These are phyloP conservation scores for Rutstroemia sp. DNA, from an alignment of 2,329 filamentous ascomycete species.

Conservation along the genomic window DNA sequence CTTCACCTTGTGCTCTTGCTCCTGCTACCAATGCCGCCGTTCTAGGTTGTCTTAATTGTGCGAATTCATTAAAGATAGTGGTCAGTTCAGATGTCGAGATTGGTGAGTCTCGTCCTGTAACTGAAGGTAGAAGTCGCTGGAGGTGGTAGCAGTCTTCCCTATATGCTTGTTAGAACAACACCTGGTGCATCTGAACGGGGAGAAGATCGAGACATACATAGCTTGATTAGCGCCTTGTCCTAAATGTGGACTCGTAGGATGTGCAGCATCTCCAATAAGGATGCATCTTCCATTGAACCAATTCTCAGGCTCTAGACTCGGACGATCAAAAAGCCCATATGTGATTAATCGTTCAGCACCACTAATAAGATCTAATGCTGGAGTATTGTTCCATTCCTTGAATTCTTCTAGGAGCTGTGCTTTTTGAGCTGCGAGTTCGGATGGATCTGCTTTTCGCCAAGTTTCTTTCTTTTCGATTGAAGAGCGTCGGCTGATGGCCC, in stretches of 20 bases:
- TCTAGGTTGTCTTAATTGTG: slow-evolving; percentile 4
- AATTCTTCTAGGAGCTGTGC: slow-evolving; percentile 1
- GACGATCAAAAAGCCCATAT: slow-evolving; percentile 11
- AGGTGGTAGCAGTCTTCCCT: neutral
- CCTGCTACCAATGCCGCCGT: slow-evolving; percentile 1
- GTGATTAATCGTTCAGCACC: slow-evolving; percentile 6
- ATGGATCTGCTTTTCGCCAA: neutral
- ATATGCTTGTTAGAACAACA: neutral
- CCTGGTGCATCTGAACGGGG: neutral
- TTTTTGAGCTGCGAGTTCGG: neutral
- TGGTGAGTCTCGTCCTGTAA: neutral
- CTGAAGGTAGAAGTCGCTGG: neutral
- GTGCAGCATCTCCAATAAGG: slow-evolving; percentile 49
- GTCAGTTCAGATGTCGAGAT: neutral
- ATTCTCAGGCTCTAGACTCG: slow-evolving; percentile 1
- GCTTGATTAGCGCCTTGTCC: slow-evolving; percentile 15
- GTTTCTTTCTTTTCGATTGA: slow-evolving; percentile 1
- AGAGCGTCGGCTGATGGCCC: slow-evolving; percentile 7
- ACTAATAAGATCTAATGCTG: slow-evolving; percentile 3
- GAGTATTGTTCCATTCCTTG: neutral
- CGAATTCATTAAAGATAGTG: slow-evolving; percentile 1
- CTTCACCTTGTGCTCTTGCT: slow-evolving; percentile 8
- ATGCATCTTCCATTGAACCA: slow-evolving; percentile 34
- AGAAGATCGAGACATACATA: neutral
- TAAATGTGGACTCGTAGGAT: slow-evolving; percentile 26